These are phyloP conservation scores for Podaxis pistillaris DNA, from an alignment of 768 basidiomycete species.

Conservation along the genomic window DNA sequence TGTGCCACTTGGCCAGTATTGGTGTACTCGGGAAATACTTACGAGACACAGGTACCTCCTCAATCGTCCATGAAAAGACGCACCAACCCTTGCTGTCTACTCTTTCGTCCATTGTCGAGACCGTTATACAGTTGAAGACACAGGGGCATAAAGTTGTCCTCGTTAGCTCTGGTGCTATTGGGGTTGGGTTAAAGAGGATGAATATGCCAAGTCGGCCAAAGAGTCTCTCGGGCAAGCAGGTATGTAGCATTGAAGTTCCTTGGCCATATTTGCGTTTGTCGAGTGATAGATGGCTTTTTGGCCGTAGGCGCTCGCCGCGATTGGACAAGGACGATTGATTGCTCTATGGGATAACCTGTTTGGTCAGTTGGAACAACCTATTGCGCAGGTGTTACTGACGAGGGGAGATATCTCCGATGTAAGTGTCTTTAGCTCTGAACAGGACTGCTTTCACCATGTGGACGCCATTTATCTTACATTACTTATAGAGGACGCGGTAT, in stretches of 20 bases:
- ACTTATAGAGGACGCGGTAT: constrained; percentile 81
- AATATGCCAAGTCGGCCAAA: constrained; percentile 76
- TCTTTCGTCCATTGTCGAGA: constrained; percentile 90
- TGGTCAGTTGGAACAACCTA: constrained; percentile 89
- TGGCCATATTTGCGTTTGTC: background rate
- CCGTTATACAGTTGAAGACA: constrained; percentile 71
- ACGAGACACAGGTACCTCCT: constrained; percentile 74
- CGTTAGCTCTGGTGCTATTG: constrained; percentile 97
- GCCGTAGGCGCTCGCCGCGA: constrained; percentile 86
- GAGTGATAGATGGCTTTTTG: background rate
- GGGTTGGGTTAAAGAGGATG: constrained; percentile 93
- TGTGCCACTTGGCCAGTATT: constrained; percentile 26
- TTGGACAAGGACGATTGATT: constrained; percentile 95
- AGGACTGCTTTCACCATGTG: constrained; percentile 7
- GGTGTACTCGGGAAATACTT: constrained; percentile 1
- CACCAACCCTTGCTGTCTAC: constrained; percentile 90
- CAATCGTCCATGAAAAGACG: constrained; percentile 93
- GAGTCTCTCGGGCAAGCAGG: constrained; percentile 88
- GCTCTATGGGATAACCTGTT: constrained; percentile 98
- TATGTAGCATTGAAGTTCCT: constrained; percentile 29
- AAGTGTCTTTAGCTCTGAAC: constrained; percentile 21
- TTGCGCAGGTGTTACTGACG: constrained; percentile 92
- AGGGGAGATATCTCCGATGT: constrained; percentile 98
- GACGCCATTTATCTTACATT: background rate
- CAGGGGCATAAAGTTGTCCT: constrained; percentile 93